phyloP scores from a whole-genome alignment of 139 green algal genomes.

The Spirogloea muscicola region DNA sequence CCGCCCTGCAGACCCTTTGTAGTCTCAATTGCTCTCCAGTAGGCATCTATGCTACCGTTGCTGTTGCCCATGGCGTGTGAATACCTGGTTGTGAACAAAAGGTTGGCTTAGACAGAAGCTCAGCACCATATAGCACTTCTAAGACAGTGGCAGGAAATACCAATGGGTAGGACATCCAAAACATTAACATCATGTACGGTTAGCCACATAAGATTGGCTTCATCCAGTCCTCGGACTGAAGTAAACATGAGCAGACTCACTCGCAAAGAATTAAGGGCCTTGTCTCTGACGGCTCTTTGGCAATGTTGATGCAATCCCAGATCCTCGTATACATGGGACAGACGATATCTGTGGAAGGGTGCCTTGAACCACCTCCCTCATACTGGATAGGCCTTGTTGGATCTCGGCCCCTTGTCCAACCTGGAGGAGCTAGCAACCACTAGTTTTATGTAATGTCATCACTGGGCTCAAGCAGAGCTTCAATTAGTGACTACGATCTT shows the following conservation, averaged over 20 bases:
- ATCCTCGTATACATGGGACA: conserved; percentile 78
- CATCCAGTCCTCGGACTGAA: no score
- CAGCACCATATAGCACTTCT: no score
- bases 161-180: no score
- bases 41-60: conserved; percentile 83
- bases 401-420: conserved; percentile 37
- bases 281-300: conserved; percentile 53
- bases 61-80: conserved; percentile 94
- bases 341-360: conserved; percentile 84
- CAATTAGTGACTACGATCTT: no score
- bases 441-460: no score
- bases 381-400: conserved; percentile 65
- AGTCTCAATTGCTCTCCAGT: conserved; percentile 77
- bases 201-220: no score
- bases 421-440: conserved; percentile 2
- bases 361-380: conserved; percentile 75
- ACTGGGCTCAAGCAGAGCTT: no score
- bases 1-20: conserved; percentile 67
- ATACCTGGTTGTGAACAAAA: conserved; percentile 33
- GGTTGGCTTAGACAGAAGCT: no score
- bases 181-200: no score
- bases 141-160: no score
- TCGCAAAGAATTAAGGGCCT: conserved; percentile 93
- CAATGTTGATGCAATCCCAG: conserved; percentile 9
- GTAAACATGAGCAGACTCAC: no score